Evolutionary conservation across 257 asterid species (phyloP), one percentile per base, ranked within the genome.

Genomic region (Anisodus acutangulus): DNA sequence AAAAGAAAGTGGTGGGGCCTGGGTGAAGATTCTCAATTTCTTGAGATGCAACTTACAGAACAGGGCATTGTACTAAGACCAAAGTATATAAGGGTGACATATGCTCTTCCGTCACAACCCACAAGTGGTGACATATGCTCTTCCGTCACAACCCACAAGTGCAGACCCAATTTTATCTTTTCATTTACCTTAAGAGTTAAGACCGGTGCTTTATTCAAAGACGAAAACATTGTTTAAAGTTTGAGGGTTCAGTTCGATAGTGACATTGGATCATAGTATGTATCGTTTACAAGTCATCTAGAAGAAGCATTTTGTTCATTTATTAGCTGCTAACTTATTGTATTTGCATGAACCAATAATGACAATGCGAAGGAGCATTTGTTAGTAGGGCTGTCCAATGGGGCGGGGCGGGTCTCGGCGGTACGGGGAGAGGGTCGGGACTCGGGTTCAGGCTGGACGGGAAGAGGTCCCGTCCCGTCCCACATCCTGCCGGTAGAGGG

Each of bases 41-140:
- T n/a, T n/a, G n/a, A 35, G 49, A 67, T 67, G 76, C 12, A 68
- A 66, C 26, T 49, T 58, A 70, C 35, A 41, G 51, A 9, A 63
- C 3, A 68, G 76, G 9, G 5, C n/a, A 37, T 13, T 0, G 72
- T 66, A 11, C 0, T 1, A 15, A 69, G 54, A 69, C 54, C 26
- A 8, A 41, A 7, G 3, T 35, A 17, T 16, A 43, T 5, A 12
- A 1, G 4, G 9, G 39, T 72, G 80, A 72, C 59, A 19, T 72
- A 47, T 47, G 80, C 80, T 26, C 80, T 72, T 47, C 41, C 80
- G 59, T 72, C 59, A 72, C n/a, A 45, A 66, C 5, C 5, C 47
- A 31, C 72, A 66, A 71, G 58, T n/a, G 9, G 39, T 72, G 80
- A 72, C 59, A 19, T 72, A 47, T 47, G 80, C 80, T 26, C 80